These are phyloP conservation scores for Cercospora zeae-maydis DNA, from an alignment of 2,329 filamentous ascomycete species.

Conservation along the genomic window DNA sequence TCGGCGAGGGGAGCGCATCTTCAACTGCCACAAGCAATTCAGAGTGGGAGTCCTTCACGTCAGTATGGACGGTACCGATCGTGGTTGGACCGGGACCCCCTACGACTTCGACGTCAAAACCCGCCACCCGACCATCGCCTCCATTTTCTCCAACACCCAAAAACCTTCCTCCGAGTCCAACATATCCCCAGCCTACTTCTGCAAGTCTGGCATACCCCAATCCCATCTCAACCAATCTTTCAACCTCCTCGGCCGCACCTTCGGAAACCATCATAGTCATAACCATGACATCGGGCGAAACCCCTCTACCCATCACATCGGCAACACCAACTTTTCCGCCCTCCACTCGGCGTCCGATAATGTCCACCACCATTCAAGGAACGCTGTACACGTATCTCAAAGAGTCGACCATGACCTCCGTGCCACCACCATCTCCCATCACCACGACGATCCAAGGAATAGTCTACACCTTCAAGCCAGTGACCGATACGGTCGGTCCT, in stretches of 20 bases:
- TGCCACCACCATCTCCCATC: neutral
- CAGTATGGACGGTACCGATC: neutral
- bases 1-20: neutral
- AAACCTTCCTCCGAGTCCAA: neutral
- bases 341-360: neutral
- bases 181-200: neutral
- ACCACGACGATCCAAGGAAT: neutral
- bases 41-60: neutral
- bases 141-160: neutral
- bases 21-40: no score
- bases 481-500: neutral
- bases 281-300: conserved; percentile 4
- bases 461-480: neutral
- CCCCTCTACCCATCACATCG: neutral
- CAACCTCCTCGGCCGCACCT: neutral
- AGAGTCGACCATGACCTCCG: neutral
- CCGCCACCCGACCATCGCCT: neutral
- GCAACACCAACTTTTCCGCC: neutral
- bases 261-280: conserved; percentile 1
- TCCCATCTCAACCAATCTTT: neutral
- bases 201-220: neutral
- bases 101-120: neutral
- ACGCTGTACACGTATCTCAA: neutral
- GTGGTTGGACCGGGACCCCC: neutral
- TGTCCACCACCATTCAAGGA: conserved; percentile 1